Evolutionary conservation across 371 early-diverging fungal genomes (phyloP), one percentile per base, ranked within the genome.

Genomic region (Mortierella sp.): DNA sequence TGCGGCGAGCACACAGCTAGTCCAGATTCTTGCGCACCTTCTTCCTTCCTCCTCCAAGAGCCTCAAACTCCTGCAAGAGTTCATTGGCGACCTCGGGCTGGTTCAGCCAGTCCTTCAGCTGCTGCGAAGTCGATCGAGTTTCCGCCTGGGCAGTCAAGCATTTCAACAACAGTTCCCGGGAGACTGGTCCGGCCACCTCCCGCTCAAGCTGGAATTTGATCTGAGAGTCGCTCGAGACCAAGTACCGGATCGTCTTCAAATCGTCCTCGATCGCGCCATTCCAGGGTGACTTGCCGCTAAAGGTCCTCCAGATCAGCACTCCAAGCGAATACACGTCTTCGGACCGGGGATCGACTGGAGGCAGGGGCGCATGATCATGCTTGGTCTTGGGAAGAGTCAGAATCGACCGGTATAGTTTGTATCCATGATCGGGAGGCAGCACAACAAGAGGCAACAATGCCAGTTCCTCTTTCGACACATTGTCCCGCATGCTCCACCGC

Each of bases 241-340:
- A 86, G 22, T 90, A 87, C 14, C 93, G 87, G 24, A 93, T 80
- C 13, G 83, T 88, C 50, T 85, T 87, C 29, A 92, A 68, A 74
- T 92, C 91, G 2, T 88, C 90, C 55, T 93, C 91, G 16, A 91
- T 84, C 16, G 91, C 87, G 19, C 92, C 91, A 50, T 87, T 79
- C 93, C 92, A 93, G 2, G 93, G 93, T 39, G 90, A 90, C 0
- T 88, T 91, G n/a, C 89, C 91, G 0, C 90, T 84, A 73, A 92
- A 91, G 1, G 87, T 88, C 58, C 91, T 87, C 93, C 93, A 93
- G n/a, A 91, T 88, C 24, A 93, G 68, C 1, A 91, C 89, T 1
- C 92, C 91, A n/a, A 91, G 68, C 1, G 92, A 91, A 71, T 92
- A 93, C 53, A 93, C 82, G 69, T 93, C 93, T 66, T 93, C 92